These are phyloP conservation scores for Boechera retrofracta DNA, from an alignment of 345 rosid species.

Conservation along the genomic window DNA sequence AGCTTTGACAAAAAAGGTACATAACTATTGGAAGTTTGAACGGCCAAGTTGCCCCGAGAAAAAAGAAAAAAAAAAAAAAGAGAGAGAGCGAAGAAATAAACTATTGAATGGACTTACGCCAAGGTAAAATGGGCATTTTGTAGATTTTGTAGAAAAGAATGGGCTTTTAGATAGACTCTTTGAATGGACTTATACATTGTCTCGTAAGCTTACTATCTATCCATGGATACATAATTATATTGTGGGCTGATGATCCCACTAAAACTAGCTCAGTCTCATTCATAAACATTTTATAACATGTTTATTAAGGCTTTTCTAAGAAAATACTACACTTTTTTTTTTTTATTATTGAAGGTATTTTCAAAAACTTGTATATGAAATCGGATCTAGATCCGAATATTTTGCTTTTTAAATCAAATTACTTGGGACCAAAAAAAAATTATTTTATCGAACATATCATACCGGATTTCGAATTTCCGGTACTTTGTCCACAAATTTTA, in stretches of 20 bases:
- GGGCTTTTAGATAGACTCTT: constrained; percentile 17
- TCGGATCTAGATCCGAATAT: too few species aligned
- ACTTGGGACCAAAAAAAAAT: background rate
- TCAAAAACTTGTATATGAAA: too few species aligned
- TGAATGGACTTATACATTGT: background rate
- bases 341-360: too few species aligned
- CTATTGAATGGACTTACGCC: background rate
- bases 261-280: background rate
- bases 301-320: too few species aligned
- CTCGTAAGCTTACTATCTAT: background rate
- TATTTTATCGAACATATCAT: background rate
- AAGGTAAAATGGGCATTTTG: background rate
- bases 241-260: constrained; percentile 25
- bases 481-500: background rate
- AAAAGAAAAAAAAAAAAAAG: too few species aligned
- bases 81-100: background rate
- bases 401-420: too few species aligned
- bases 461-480: background rate
- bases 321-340: too few species aligned
- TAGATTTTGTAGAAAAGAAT: background rate
- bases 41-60: background rate
- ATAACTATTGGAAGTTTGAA: background rate
- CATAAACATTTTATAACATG: too few species aligned
- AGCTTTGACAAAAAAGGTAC: background rate
- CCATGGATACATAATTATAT: too few species aligned